Evolutionary conservation across 768 basidiomycete genomes (phyloP), one percentile per base, ranked within the genome.

Genomic region (Rhizopogon vesiculosus): DNA sequence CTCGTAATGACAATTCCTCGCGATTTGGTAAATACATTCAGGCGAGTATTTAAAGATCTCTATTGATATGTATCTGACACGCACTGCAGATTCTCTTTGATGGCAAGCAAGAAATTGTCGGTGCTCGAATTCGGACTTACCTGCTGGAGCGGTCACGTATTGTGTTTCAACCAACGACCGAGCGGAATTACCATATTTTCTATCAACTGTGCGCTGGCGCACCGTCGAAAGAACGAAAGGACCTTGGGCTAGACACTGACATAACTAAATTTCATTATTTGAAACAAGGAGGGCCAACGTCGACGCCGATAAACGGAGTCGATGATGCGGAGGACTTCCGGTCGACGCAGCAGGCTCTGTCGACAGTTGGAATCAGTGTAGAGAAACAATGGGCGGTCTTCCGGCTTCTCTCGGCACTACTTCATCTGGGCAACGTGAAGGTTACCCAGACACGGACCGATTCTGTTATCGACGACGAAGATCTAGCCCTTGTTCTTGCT

Each of bases 21-120:
- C 86, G 97, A 55, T 99, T 99, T 70, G 97, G 97, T 59, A 99
- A 99, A 75, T 99, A 99, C 74, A 98, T 99, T 60, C 96, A 99
- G 83, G 97, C 94, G 49, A 64, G 78, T 67, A 28, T 29, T 38
- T 22, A 66, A 28, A 25, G 25, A 41, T 53, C 55, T 46, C 31
- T 29, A 50, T 42, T 53, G 45, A 29, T 44, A 15, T n/a, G 44
- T 50, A 46, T 25, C 39, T 53, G 54, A 59, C 49, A 54, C 61
- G n/a, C 54, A 35, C 4, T 56, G 13, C 65, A 98, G 97, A 96
- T 99, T 68, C 83, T 98, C 39, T 98, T 99, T 63, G 95, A 98
- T 68, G 90, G 91, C 51, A 81, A 85, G 61, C 93, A 97, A 75
- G 91, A 95, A 68, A 99, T 99, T 61, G 94, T 98, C 59, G 97